phyloP scores from a whole-genome alignment of 2,329 filamentous ascomycete species.

The Ophiocordyceps polyrhachis-furcata region DNA sequence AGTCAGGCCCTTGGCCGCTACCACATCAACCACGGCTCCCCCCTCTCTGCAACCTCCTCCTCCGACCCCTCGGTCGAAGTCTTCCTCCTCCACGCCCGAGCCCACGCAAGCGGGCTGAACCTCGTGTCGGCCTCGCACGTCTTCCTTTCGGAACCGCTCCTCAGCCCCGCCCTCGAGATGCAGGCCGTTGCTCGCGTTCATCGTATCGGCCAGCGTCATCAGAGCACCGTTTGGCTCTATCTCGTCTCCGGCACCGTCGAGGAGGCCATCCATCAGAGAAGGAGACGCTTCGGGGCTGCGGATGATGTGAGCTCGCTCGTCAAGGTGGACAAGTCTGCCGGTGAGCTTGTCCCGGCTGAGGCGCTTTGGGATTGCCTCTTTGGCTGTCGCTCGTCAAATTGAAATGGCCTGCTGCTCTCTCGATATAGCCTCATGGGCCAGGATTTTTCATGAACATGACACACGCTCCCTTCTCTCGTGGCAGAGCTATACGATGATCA shows the following conservation, averaged over 20 bases:
- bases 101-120: conserved; percentile 76
- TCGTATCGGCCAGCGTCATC: conserved; percentile 72
- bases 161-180: conserved; percentile 84
- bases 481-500: background rate
- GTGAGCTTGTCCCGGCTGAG: too few species aligned
- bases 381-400: too few species aligned
- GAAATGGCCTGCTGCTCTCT: too few species aligned
- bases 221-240: conserved; percentile 92
- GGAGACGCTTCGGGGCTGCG: background rate
- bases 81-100: conserved; percentile 76
- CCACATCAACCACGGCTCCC: conserved; percentile 53
- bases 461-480: too few species aligned
- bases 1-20: conserved; percentile 49
- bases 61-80: conserved; percentile 52
- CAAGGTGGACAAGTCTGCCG: too few species aligned
- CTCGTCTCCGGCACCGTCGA: conserved; percentile 82
- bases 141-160: conserved; percentile 80
- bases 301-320: too few species aligned
- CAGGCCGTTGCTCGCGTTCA: conserved; percentile 93
- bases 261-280: conserved; percentile 53
- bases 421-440: too few species aligned
- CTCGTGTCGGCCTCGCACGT: conserved; percentile 87
- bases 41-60: conserved; percentile 29
- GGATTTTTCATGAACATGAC: too few species aligned
- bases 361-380: too few species aligned